A percentile compares a stretch with the other conserved stretches of the same genome.
These are phyloP conservation scores for Fusarium sterilihyphosum DNA, from an alignment of 2,329 filamentous ascomycete species.

Conservation along the genomic window DNA sequence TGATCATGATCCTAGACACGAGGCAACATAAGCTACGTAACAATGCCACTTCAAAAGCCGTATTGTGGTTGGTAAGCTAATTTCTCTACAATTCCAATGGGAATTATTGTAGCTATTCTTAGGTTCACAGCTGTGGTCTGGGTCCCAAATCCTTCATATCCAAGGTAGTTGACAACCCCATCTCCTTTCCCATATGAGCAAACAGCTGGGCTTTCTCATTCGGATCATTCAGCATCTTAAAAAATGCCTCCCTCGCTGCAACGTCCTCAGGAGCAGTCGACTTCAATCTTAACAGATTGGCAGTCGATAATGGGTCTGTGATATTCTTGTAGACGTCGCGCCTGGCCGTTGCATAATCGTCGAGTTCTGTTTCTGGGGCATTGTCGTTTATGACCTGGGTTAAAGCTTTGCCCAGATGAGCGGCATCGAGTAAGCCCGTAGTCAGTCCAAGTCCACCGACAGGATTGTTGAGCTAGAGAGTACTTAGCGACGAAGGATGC, in stretches of 20 bases:
- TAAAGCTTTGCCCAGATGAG: neutral
- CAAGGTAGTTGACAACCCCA: neutral
- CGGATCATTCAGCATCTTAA: neutral
- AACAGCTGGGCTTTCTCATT: neutral
- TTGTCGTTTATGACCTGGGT: fast-evolving
- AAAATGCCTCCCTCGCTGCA: neutral
- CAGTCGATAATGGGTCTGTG: neutral
- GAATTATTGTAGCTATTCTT: neutral
- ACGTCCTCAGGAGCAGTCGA: neutral
- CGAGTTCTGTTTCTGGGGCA: neutral
- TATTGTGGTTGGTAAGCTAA: neutral
- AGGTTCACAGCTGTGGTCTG: neutral
- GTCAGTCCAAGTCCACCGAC: neutral
- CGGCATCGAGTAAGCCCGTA: neutral
- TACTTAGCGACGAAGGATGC: neutral
- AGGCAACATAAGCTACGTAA: neutral
- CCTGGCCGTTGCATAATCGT: neutral
- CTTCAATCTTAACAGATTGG: neutral
- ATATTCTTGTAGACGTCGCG: neutral
- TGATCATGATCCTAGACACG: neutral
- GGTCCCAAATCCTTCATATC: neutral
- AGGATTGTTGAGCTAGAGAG: neutral
- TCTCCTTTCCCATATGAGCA: neutral
- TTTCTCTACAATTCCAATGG: neutral
- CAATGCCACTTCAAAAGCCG: neutral